phyloP scores from a whole-genome alignment of 768 basidiomycete species.

The Cytidiella melzeri region DNA sequence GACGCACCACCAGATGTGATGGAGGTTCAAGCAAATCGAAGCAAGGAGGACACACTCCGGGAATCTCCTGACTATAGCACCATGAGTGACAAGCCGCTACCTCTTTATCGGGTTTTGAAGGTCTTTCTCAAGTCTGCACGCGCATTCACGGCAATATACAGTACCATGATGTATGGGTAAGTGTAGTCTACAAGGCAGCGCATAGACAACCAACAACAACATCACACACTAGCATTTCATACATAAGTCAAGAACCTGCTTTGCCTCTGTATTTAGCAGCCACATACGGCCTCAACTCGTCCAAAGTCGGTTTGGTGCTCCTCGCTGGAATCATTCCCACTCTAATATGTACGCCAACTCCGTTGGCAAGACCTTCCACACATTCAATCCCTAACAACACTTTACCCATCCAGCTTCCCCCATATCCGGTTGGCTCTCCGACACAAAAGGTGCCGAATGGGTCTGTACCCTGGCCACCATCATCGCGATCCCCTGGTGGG shows the following conservation, averaged over 20 bases:
- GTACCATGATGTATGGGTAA: constrained; percentile 31
- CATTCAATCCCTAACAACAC: no score
- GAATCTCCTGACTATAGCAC: no score
- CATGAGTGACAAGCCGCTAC: no score
- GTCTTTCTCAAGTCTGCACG: constrained; percentile 22
- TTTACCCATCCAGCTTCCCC: constrained; percentile 40
- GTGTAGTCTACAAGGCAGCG: no score
- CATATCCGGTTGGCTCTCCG: constrained; percentile 51
- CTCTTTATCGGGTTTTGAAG: constrained; percentile 17
- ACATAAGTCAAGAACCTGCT: constrained; percentile 27
- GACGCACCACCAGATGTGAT: no score
- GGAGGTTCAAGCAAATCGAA: no score
- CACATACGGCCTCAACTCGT: constrained; percentile 26
- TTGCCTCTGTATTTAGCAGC: constrained; percentile 30
- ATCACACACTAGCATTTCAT: constrained; percentile 18
- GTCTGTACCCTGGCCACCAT: constrained; percentile 41
- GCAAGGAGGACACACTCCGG: no score
- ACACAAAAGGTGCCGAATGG: constrained; percentile 52
- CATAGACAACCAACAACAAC: no score
- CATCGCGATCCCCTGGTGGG: constrained; percentile 60
- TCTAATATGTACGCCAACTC: constrained; percentile 42
- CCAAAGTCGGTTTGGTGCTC: constrained; percentile 58
- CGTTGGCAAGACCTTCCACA: neutral
- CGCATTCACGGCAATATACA: constrained; percentile 22
- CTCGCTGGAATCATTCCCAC: constrained; percentile 60